A percentile compares a stretch with the other conserved stretches of the same genome.
Evolutionary conservation across 2,329 filamentous ascomycete species (phyloP).

Genomic region (Diaporthe batatas): DNA sequence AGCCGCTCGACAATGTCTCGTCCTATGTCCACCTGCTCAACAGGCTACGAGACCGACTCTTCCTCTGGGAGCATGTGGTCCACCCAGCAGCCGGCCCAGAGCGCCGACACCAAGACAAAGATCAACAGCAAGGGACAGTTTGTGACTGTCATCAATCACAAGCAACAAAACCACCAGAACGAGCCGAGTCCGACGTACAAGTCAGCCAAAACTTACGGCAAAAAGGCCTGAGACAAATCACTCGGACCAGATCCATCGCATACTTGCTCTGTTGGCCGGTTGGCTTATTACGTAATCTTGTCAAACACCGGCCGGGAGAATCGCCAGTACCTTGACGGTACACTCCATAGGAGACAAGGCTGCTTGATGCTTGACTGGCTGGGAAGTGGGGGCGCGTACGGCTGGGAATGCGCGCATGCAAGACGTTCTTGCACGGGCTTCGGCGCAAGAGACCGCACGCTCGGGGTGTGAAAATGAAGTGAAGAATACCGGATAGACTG

Average conservation of each 20-base stretch:
- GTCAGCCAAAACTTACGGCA: constrained; percentile 7
- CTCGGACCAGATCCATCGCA: background rate
- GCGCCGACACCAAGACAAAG: constrained; percentile 32
- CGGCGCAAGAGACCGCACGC: constrained; percentile 8
- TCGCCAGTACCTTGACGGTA: background rate
- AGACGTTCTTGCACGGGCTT: background rate
- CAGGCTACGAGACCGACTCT: constrained; percentile 28
- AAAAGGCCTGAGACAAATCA: background rate
- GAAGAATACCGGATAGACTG: constrained; percentile 3
- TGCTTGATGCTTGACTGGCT: background rate
- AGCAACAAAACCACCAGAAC: constrained; percentile 6
- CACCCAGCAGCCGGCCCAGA: constrained; percentile 22
- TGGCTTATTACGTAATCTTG: background rate
- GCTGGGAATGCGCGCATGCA: background rate
- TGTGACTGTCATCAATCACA: constrained; percentile 39
- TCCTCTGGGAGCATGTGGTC: constrained; percentile 1
- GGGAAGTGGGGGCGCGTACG: background rate
- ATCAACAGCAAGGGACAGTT: constrained; percentile 34
- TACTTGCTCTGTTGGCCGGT: background rate
- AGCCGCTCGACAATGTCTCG: constrained; percentile 30
- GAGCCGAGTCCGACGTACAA: constrained; percentile 29
- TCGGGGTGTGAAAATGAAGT: background rate
- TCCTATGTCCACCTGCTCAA: constrained; percentile 24
- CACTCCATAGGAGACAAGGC: background rate
- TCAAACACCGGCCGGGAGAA: background rate